Percentiles rank a stretch among this genome's conserved stretches.
Conservation (phyloP, 495 filamentous ascomycete genomes). For the Platismatia glauca region DNA sequence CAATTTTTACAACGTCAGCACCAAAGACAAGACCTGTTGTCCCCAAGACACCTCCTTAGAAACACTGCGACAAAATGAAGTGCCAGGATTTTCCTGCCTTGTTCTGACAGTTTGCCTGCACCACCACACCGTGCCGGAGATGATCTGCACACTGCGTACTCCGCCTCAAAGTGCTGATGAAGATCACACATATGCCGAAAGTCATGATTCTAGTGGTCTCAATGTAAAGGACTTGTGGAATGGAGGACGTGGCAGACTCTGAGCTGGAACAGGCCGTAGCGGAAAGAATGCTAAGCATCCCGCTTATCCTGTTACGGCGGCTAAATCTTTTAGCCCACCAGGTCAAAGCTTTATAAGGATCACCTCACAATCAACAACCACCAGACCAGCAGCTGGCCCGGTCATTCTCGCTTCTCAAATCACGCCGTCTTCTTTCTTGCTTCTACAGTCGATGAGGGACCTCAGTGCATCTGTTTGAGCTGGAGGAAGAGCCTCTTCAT, state of each 20-base stretch:
- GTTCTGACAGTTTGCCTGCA: background rate
- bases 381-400: background rate
- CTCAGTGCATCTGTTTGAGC: slow-evolving; percentile 11
- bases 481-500: slow-evolving; percentile 22
- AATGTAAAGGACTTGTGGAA: background rate
- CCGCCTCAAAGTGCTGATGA: background rate
- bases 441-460: slow-evolving; percentile 8
- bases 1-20: background rate
- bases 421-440: background rate
- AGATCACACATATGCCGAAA: background rate
- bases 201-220: background rate
- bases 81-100: background rate
- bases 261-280: background rate
- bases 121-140: background rate
- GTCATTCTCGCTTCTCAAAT: background rate
- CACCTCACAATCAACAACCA: background rate
- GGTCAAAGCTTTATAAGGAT: background rate
- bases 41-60: background rate
- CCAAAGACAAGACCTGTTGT: background rate
- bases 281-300: too few species aligned
- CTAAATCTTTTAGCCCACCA: too few species aligned
- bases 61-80: background rate
- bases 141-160: background rate
- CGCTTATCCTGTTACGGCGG: too few species aligned
- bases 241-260: background rate